Evolutionary conservation across 352 stramenopile genomes (phyloP).

Genomic region (Globisporangium echinulatum): DNA sequence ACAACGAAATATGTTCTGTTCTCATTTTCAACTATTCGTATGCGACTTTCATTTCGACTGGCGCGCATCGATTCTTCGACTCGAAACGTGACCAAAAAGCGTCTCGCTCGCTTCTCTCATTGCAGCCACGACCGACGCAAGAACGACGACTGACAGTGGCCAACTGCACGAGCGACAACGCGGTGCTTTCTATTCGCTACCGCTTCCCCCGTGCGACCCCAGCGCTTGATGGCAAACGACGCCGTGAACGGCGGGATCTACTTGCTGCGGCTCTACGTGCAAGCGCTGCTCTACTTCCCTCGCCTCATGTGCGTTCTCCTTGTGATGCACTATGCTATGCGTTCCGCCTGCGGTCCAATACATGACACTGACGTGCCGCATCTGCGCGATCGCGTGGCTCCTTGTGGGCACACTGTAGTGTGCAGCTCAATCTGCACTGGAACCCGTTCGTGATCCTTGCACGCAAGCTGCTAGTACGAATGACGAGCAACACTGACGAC

Average conservation of each 20-base stretch:
- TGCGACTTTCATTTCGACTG: too few species aligned
- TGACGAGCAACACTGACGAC: conserved; percentile 10
- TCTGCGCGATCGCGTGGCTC: neutral
- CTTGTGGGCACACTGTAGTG: conserved; percentile 3
- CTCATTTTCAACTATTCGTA: too few species aligned
- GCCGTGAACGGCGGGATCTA: conserved; percentile 31
- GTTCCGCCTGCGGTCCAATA: too few species aligned
- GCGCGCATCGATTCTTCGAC: neutral
- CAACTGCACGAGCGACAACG: too few species aligned
- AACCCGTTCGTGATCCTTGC: conserved; percentile 62
- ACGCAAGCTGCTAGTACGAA: conserved; percentile 24
- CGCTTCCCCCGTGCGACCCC: neutral
- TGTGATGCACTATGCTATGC: too few species aligned
- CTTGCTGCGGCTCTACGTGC: conserved; percentile 53
- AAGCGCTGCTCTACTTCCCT: conserved; percentile 61
- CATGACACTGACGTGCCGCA: too few species aligned
- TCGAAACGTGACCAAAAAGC: neutral
- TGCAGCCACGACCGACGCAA: neutral
- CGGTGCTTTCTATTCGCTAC: too few species aligned
- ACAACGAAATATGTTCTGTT: too few species aligned
- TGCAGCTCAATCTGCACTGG: conserved; percentile 58
- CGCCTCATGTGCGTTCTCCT: conserved; percentile 42
- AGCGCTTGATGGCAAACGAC: conserved; percentile 14
- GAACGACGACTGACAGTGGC: too few species aligned
- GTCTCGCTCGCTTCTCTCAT: neutral